Base-by-base conservation (phyloP, 306 rosid genomes). In the Luffa aegyptiaca region DNA sequence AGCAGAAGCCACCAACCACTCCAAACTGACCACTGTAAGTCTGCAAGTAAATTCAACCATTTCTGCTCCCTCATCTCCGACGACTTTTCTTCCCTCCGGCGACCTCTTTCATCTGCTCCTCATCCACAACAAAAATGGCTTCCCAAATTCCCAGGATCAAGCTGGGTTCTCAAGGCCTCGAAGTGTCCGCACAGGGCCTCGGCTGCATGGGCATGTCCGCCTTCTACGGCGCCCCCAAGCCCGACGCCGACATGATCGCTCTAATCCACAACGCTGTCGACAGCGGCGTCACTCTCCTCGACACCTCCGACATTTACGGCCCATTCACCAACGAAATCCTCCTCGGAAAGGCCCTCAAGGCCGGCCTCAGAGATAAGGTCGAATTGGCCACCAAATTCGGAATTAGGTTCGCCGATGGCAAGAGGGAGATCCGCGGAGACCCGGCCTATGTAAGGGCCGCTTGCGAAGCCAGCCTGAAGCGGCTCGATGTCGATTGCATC, bases 121-220 rank as follows among this genome's bases (percentile, higher is more conserved):
- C 56, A 13, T 13, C 18, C 12, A 31, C 6, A 0, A 21, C 35
- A 8, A n/a, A 42, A 36, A 88, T 86, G 95, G 84, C 85, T 41
- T 62, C 52, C 33, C 53, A 70, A 70, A 3, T 87, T 9, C 82
- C 84, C 9, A 89, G 90, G 78, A 91, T 91, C 80, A 91, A 89
- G 84, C 82, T 91, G 48, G 96, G 93, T 1, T 91, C 93, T 11
- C 84, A 87, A 55, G 96, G 96, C 21, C 61, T 91, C 33, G 93
- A 86, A 59, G 93, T 89, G 2, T 90, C 97, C 0, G 76, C 80
- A 1, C 92, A 92, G 39, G 97, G 94, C 61, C 88, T 92, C 35
- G 94, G 97, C 3, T 92, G 97, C 76, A 86, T 89, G 96, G 84
- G 91, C 12, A 92, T 93, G 98, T 87, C 97, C 26, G 82, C 83